Evolutionary conservation across 208 protist genomes (phyloP).

Genomic region (Trypanosoma avium): DNA sequence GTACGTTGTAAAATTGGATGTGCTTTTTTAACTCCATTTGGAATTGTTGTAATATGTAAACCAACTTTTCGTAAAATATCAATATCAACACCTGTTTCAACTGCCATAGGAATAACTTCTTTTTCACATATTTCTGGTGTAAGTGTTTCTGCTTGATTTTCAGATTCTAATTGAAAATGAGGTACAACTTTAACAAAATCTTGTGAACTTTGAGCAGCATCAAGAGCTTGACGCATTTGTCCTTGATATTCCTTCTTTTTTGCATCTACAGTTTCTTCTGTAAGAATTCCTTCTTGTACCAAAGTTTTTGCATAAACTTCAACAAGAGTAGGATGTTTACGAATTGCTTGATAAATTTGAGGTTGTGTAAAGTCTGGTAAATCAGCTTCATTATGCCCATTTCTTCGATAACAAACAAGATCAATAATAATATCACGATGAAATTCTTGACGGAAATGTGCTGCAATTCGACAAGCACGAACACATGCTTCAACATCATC

Average conservation of each 20-base stretch:
- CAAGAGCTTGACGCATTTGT: constrained; percentile 79
- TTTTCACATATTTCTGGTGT: constrained; percentile 30
- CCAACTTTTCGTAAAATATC: constrained; percentile 65
- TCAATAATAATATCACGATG: constrained; percentile 96
- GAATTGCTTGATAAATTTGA: constrained; percentile 93
- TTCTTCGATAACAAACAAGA: constrained; percentile 96
- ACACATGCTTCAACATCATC: constrained; percentile 96
- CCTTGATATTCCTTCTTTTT: constrained; percentile 75
- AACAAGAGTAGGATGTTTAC: constrained; percentile 81
- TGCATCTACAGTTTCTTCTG: constrained; percentile 46
- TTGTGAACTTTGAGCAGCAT: constrained; percentile 70
- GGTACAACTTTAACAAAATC: constrained; percentile 84
- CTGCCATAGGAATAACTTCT: constrained; percentile 38
- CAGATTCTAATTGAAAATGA: constrained; percentile 71
- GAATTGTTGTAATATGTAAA: constrained; percentile 84
- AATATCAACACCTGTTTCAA: constrained; percentile 77
- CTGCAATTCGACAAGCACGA: constrained; percentile 83
- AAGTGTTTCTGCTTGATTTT: constrained; percentile 65
- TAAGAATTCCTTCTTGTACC: constrained; percentile 78
- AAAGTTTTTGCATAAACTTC: constrained; percentile 91
- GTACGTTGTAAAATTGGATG: constrained; percentile 91
- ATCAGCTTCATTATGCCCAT: constrained; percentile 98
- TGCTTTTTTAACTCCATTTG: constrained; percentile 78
- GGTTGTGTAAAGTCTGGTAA: constrained; percentile 97
- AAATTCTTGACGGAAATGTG: constrained; percentile 93